Evolutionary conservation across 2,329 filamentous ascomycete genomes (phyloP), one percentile per base, ranked within the genome.

Genomic region (Metarhizium brunneum): DNA sequence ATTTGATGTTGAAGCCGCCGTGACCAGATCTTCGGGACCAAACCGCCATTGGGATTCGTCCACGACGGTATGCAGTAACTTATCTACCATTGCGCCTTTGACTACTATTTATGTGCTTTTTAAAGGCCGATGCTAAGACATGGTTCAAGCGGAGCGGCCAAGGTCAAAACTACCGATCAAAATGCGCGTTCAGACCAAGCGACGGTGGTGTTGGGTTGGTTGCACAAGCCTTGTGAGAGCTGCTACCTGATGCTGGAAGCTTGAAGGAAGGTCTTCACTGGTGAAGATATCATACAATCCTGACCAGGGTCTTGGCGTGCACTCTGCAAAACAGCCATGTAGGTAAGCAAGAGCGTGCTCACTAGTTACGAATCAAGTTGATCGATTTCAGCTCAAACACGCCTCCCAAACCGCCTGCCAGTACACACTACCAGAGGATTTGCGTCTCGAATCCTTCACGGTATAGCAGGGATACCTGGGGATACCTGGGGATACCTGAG

Each of bases 11-110:
- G 62, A 63, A 65, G 61, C 63, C 66, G 65, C 67, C 66, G 61
- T 62, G 66, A 68, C 67, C 65, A 69, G 61, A 69, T 67, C 66
- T 62, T 63, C 63, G 66, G 66, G 61, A 58, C 58, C 29, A 38
- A 47, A 20, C 29, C 42, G 52, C 59, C 59, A 61, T 55, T 61
- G 52, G 59, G 54, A 51, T 51, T 47, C 29, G 42, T 50, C 20
- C 53, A 32, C 50, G 35, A 36, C 42, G 20, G 48, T 25, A 30
- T 13, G 20, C 32, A 35, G 32, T 35, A 35, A 11, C 10, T 25
- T 25, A 25, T 25, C 25, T 35, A 35, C 32, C 32, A 35, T 35
- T 35, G 32, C 45, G 45, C 11, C n/a, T 45, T 18, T 6, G 16
- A 20, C 6, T 45, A 11, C 10, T 35, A 11, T 35, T 11, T 25